A percentile compares a stretch with the other conserved stretches of the same genome.
Conservation (phyloP, 805 yeast species). For the Schwanniomyces occidentalis region DNA sequence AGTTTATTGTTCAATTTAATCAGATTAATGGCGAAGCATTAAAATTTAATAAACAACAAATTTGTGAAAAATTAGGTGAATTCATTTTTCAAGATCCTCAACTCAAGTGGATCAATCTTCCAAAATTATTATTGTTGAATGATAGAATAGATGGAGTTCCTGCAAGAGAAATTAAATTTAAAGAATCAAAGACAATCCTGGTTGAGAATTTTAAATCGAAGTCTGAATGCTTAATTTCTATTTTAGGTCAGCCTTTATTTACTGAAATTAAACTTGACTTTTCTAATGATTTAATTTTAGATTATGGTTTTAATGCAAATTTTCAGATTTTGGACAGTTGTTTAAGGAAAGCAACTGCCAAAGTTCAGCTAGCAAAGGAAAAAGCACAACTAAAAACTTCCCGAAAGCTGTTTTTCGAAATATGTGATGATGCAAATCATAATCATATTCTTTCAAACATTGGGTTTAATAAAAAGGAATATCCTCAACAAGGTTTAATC, state of each 20-base stretch:
- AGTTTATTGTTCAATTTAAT: slow-evolving; percentile 10
- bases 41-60: slow-evolving; percentile 6
- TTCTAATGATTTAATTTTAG: slow-evolving; percentile 6
- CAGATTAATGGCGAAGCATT: slow-evolving; percentile 18
- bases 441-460: slow-evolving; percentile 23
- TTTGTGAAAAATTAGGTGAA: neutral
- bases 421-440: slow-evolving; percentile 48
- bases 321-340: slow-evolving; percentile 13
- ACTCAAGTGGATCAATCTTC: slow-evolving; percentile 14
- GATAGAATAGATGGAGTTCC: slow-evolving; percentile 9
- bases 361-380: slow-evolving; percentile 38
- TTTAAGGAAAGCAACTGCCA: slow-evolving; percentile 39
- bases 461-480: slow-evolving; percentile 21
- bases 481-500: slow-evolving; percentile 4
- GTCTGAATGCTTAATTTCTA: slow-evolving; percentile 1
- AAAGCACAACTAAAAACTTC: slow-evolving; percentile 39
- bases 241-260: slow-evolving; percentile 13
- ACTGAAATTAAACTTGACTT: slow-evolving; percentile 6
- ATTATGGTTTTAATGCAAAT: slow-evolving; percentile 4
- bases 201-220: slow-evolving; percentile 1
- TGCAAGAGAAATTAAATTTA: slow-evolving; percentile 4
- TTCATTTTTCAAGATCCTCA: neutral
- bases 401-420: slow-evolving; percentile 46
- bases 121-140: slow-evolving; percentile 13
- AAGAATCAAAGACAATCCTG: neutral